phyloP scores from a whole-genome alignment of 768 basidiomycete genomes.

The Lactarius hatsudake region DNA sequence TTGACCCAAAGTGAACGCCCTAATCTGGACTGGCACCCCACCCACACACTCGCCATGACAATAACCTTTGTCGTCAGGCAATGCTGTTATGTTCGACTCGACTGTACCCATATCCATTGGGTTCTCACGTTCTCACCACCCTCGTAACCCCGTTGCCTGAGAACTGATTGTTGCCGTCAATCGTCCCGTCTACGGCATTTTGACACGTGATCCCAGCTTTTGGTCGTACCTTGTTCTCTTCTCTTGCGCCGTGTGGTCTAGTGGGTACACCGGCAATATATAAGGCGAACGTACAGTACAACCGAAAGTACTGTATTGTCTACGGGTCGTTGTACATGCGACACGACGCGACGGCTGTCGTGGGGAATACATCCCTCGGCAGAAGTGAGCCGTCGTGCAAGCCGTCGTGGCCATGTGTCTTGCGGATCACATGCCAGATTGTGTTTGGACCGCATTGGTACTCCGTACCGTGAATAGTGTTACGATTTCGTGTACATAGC shows the following conservation, averaged over 20 bases:
- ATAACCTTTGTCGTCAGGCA: not conserved
- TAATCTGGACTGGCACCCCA: constrained; percentile 1
- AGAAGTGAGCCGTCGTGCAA: too few species aligned
- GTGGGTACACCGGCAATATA: too few species aligned
- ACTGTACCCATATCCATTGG: not conserved
- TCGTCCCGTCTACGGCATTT: not conserved
- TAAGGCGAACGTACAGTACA: too few species aligned
- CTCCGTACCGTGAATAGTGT: too few species aligned
- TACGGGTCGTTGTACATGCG: too few species aligned
- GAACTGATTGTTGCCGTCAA: not conserved
- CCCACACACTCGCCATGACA: not conserved
- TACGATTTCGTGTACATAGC: not conserved
- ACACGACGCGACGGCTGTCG: too few species aligned
- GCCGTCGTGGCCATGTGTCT: not conserved
- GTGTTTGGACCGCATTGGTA: too few species aligned
- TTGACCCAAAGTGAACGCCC: not conserved
- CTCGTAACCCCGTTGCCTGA: not conserved
- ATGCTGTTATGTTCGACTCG: too few species aligned
- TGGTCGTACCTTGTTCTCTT: not conserved
- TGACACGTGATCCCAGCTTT: too few species aligned
- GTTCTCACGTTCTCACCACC: not conserved
- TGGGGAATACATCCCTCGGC: too few species aligned
- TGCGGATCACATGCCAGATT: not conserved
- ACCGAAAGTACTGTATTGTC: too few species aligned
- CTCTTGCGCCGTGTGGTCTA: not conserved